These are phyloP conservation scores for Sextonia rubra DNA, from an alignment of 164 flowering plant species.

Conservation along the genomic window DNA sequence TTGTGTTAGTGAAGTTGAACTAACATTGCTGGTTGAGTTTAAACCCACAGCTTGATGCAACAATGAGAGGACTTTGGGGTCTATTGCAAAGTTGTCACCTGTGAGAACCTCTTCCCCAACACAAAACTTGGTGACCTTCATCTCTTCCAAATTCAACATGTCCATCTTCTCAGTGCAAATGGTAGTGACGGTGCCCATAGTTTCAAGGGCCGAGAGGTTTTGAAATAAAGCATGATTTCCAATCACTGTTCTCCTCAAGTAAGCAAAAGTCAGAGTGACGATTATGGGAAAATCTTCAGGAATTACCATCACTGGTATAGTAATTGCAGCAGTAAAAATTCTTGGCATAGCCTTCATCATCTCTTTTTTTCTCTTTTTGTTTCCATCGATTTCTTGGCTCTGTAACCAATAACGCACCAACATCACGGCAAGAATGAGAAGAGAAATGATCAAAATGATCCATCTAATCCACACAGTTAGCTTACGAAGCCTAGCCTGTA, in stretches of 20 bases:
- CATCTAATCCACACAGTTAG: conserved; percentile 48
- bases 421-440: conserved; percentile 30
- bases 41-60: conserved; percentile 45
- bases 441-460: conserved; percentile 45
- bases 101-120: conserved; percentile 27
- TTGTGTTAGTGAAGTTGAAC: conserved; percentile 14
- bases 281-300: conserved; percentile 38
- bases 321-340: conserved; percentile 32
- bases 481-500: conserved; percentile 50
- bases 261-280: conserved; percentile 36
- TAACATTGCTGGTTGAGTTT: conserved; percentile 46
- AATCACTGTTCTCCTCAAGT: conserved; percentile 41
- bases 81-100: conserved; percentile 8
- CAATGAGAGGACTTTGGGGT: conserved; percentile 22
- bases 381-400: conserved; percentile 35
- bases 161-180: conserved; percentile 45
- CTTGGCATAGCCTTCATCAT: conserved; percentile 23
- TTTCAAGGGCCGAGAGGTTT: conserved; percentile 31
- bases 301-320: conserved; percentile 36
- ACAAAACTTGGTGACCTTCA: conserved; percentile 59
- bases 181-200: conserved; percentile 32
- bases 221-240: conserved; percentile 32
- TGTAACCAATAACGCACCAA: conserved; percentile 33
- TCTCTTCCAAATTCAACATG: conserved; percentile 41
- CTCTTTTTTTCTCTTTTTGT: conserved; percentile 25